Base-by-base conservation (phyloP, 2,329 filamentous ascomycete species). In the Orbilia blumenaviensis region DNA sequence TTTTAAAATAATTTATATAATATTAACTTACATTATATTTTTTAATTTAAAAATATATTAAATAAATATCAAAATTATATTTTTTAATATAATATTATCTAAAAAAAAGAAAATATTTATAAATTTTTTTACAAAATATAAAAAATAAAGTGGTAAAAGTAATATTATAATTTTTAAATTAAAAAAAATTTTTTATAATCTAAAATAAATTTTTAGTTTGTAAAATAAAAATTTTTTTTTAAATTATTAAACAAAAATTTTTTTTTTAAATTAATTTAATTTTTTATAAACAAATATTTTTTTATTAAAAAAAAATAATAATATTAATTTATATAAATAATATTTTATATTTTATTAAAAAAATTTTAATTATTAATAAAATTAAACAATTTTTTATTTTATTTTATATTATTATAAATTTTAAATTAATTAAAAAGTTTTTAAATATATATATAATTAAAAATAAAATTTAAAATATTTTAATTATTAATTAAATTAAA, bases 211-310 rank as follows among this genome's bases (percentile, higher is more conserved):
- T 5, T 32, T 32, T 5, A 5, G 6, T 32, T 54, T 54, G 29
- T 54, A 29, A 16, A 64, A 64, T 36, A 64, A 64, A 48, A 66
- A 38, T 52, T 52, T 21, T 46, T 21, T 21, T 36, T 21, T 32
- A 32, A 32, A 32, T 32, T 32, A 32, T 32, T n/a, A n/a, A 32
- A 32, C 10, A 5, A 32, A 32, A 32, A 32, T 5, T 32, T 32
- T 32, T 32, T 32, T 32, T 32, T 32, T 32, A 32, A 32, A 32
- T 5, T 32, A 32, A 32, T 5, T 5, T 32, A 32, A 5, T 32
- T 32, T 5, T 44, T 5, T 44, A 44, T 44, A 7, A 44, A 44
- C n/a, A 44, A 44, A 44, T 44, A 44, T 14, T 44, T 44, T 7
- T 44, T 7, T 44, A 44, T 44, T 5, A 44, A 7, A 44, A 44